phyloP scores from a whole-genome alignment of 2,329 filamentous ascomycete genomes.

The Penicillium glabrum region DNA sequence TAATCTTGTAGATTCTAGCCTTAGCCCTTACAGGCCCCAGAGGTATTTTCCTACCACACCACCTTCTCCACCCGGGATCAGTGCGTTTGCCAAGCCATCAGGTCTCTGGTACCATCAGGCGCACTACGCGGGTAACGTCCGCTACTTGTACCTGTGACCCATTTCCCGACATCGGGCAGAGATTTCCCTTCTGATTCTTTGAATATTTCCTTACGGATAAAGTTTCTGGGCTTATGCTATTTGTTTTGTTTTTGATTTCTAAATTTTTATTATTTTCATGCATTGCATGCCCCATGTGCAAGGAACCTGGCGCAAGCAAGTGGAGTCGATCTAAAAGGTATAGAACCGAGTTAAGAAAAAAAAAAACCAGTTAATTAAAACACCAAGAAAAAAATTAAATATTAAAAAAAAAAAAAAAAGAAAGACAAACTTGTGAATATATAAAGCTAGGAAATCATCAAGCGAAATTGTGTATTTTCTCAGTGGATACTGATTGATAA shows the following conservation, averaged over 20 bases:
- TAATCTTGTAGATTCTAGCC: background rate
- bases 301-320: constrained; percentile 4
- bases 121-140: background rate
- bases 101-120: background rate
- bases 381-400: too few species aligned
- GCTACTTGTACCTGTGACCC: background rate
- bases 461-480: background rate
- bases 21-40: background rate
- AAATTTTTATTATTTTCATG: background rate
- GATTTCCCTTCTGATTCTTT: background rate
- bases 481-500: constrained; percentile 25
- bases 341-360: too few species aligned
- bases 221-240: background rate
- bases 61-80: background rate
- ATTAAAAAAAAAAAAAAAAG: background rate
- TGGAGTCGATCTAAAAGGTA: background rate
- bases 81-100: background rate
- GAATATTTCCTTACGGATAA: background rate
- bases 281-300: constrained; percentile 1
- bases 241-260: background rate
- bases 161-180: background rate
- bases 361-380: background rate
- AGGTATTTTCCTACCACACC: background rate
- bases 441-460: background rate
- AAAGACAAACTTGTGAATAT: background rate